These are phyloP conservation scores for Chionographis japonica DNA, from an alignment of 106 monocot genomes.

Conservation along the genomic window DNA sequence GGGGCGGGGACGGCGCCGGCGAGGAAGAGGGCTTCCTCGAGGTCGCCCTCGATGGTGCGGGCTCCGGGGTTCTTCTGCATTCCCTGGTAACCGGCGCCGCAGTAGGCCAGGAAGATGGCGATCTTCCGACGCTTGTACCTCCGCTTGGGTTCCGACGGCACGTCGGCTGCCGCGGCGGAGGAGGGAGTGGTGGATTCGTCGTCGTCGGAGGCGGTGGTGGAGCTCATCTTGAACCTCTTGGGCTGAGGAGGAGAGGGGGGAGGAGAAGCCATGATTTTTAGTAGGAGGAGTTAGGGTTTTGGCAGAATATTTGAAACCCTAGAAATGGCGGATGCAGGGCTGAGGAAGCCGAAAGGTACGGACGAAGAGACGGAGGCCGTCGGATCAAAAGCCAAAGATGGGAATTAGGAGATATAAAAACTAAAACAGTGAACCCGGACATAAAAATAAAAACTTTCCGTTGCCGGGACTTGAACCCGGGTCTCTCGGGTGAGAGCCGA, in stretches of 20 bases:
- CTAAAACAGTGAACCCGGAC: no score
- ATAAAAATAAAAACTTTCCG: constrained; percentile 40
- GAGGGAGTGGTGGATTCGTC: constrained; percentile 14
- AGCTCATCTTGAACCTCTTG: constrained; percentile 64
- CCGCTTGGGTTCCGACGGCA: neutral
- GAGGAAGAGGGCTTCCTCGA: constrained; percentile 85
- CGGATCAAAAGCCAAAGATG: no score
- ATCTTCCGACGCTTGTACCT: constrained; percentile 88
- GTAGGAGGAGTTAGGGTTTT: neutral
- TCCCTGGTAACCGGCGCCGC: constrained; percentile 90
- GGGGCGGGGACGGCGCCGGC: constrained; percentile 68
- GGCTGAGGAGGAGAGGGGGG: constrained; percentile 40
- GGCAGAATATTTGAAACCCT: neutral
- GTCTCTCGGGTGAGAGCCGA: constrained; percentile 99
- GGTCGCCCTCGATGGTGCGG: constrained; percentile 85
- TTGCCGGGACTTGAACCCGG: constrained; percentile 99
- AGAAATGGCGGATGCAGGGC: neutral
- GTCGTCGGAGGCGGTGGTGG: constrained; percentile 18
- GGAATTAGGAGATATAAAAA: no score
- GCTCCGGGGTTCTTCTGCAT: constrained; percentile 99
- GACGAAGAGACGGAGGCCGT: no score
- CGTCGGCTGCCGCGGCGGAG: neutral
- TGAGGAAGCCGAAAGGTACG: no score
- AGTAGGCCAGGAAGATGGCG: constrained; percentile 81
- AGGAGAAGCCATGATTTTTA: constrained; percentile 30